Evolutionary conservation across 2,329 filamentous ascomycete genomes (phyloP), one percentile per base, ranked within the genome.

Genomic region (Thermomyces lanuginosus): DNA sequence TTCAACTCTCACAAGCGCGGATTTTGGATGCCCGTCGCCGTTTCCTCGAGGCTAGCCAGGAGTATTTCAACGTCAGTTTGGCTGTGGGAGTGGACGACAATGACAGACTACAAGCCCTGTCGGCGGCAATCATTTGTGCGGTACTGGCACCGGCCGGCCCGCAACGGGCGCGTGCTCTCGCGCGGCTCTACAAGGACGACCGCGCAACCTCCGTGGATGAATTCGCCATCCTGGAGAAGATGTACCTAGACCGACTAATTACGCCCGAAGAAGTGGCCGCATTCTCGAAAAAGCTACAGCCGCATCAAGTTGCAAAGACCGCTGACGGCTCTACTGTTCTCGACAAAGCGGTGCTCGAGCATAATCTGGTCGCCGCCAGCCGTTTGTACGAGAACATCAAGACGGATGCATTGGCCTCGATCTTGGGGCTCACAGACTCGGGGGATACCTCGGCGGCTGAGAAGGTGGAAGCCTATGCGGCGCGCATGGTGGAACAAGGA

Each of bases 401-500:
- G 3, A 73, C 82, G 39, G 74, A 78, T 31, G 73, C 74, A 14
- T 64, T 98, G 1, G 89, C 76, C 0, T 58, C 64, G 20, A 64
- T 93, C 19, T 61, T 98, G 8, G 83, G 80, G 0, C 64, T 93
- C 4, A 71, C 80, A 29, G 44, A 42, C 14, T 50, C 45, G 9
- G 48, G 44, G 8, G 52, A 60, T 20, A 36, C 55, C 4, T 56
- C 55, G 2, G 56, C 55, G 32, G 71, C 70, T 0, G 78, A 79
- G 27, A 77, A 75, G 49, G 86, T 86, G 3, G 89, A 98, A 60
- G 74, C 78, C 32, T 93, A 89, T 28, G 89, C 86, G 8, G 83
- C 86, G 4, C 68, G 72, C 41, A 98, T 98, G 89, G 81, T 98
- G 42, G 84, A 95, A 60, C 84, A 93, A 53, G 83, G 81, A 6